Conservation (phyloP, 2,329 filamentous ascomycete species). For the Ceratocystis colombiana region DNA sequence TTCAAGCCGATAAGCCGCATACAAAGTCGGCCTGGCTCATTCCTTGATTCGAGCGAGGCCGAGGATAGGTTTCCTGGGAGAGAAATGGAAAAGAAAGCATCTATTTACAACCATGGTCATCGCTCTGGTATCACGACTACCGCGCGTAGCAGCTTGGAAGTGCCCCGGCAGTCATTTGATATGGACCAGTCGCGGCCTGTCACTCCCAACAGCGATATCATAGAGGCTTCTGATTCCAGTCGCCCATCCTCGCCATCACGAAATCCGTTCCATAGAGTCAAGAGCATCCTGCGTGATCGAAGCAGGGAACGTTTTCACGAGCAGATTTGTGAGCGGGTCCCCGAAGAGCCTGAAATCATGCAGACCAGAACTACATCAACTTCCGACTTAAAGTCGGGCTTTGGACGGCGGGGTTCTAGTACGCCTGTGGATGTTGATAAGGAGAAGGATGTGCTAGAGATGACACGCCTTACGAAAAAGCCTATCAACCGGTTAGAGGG, state of each 20-base stretch:
- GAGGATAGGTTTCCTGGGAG: conserved; percentile 31
- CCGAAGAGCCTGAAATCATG: conserved; percentile 12
- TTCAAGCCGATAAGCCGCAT: conserved; percentile 31
- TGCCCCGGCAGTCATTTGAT: conserved; percentile 27
- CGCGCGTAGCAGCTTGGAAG: conserved; percentile 19
- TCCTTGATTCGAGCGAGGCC: conserved; percentile 35
- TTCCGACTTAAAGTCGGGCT: conserved; percentile 14
- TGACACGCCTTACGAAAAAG: background rate
- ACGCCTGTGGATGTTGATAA: conserved; percentile 1
- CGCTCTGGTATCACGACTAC: conserved; percentile 31
- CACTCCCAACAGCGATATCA: background rate
- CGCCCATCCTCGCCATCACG: conserved; percentile 54
- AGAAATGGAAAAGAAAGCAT: conserved; percentile 16
- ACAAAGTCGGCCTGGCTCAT: conserved; percentile 34
- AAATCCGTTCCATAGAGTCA: conserved; percentile 48
- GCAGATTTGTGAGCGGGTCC: conserved; percentile 20
- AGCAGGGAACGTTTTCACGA: conserved; percentile 20
- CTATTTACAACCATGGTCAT: conserved; percentile 31
- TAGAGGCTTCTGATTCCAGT: conserved; percentile 36
- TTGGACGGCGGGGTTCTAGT: background rate
- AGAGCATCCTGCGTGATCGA: conserved; percentile 44
- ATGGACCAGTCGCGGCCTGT: conserved; percentile 13
- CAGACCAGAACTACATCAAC: conserved; percentile 16
- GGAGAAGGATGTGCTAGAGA: conserved; percentile 7
- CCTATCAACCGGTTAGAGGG: conserved; percentile 20